Conservation (phyloP, 306 rosid species). For the Rubus idaeus region DNA sequence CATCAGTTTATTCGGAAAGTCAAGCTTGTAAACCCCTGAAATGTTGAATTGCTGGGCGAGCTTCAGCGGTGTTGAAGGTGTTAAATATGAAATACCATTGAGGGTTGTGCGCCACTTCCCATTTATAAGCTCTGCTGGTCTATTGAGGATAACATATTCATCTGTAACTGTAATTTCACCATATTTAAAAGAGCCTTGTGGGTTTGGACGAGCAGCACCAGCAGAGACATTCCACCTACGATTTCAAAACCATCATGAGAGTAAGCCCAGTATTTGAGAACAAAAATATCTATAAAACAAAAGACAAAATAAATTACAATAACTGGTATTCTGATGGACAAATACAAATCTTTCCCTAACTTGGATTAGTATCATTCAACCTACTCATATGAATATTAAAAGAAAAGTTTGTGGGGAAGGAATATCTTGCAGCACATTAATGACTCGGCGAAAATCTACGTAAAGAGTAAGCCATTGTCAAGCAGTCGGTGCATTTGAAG, state of each 20-base stretch:
- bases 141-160: constrained; percentile 59
- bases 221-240: constrained; percentile 77
- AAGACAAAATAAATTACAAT: neutral
- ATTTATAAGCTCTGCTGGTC: constrained; percentile 71
- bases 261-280: constrained; percentile 7
- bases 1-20: constrained; percentile 73
- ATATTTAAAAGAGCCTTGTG: constrained; percentile 82
- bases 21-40: constrained; percentile 73
- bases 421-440: neutral
- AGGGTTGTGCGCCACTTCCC: constrained; percentile 82
- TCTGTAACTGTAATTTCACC: constrained; percentile 74
- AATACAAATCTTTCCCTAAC: neutral
- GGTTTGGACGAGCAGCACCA: constrained; percentile 89
- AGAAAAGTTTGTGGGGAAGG: neutral
- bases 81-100: constrained; percentile 76
- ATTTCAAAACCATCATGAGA: constrained; percentile 26
- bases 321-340: neutral
- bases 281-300: neutral
- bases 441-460: neutral
- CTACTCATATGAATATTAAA: neutral
- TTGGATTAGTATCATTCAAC: constrained; percentile 7
- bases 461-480: neutral
- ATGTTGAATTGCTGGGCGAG: constrained; percentile 74
- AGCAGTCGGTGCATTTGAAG: neutral
- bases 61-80: constrained; percentile 75